Evolutionary conservation across 2,329 filamentous ascomycete genomes (phyloP), one percentile per base, ranked within the genome.

Genomic region (Ophiostoma fasciatum): DNA sequence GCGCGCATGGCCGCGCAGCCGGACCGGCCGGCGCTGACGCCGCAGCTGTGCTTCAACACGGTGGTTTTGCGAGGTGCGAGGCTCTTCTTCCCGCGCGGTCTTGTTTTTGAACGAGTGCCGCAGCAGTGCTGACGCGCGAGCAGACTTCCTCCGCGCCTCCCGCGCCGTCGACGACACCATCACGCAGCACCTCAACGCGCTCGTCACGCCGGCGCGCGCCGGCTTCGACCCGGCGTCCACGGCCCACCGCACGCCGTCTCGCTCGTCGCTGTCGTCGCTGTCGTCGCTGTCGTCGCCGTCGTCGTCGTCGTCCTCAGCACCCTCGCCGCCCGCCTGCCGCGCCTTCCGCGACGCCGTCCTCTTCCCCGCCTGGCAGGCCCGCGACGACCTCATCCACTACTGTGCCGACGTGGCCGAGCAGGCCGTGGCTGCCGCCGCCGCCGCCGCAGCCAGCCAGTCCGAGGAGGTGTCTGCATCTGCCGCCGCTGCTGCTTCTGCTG

Each of bases 161-260:
- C 76, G 90, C 44, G 74, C 81, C 32, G 78, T 94, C 50, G 90
- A 98, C 59, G 90, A 98, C 58, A 84, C 82, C 30, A 96, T 98
- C 51, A 75, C 76, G 1, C 87, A 94, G 51, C 88, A 92, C 50
- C 73, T 98, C 42, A 96, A 96, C 62, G 83, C 84, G 1, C 70
- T 96, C 26, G 62, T 83, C 30, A 87, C 79, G 1, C 88, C 88
- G 0, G 68, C 82, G 11, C 62, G 65, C 30, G 58, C 59, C 27
- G 74, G 75, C 13, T 96, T 94, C 58, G 80, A 94, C 52, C 82
- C 88, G 1, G 61, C 68, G 0, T 87, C 82, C 1, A 93, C 84
- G 1, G 71, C 76, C 1, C 61, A 68, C 12, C 71, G 78, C 62
- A 64, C 18, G 3, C 62, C 71, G 2, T 58, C 71, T 0, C 48